Evolutionary conservation across 2,329 filamentous ascomycete genomes (phyloP).

Genomic region (Hymenotorrendiella dingleyae): DNA sequence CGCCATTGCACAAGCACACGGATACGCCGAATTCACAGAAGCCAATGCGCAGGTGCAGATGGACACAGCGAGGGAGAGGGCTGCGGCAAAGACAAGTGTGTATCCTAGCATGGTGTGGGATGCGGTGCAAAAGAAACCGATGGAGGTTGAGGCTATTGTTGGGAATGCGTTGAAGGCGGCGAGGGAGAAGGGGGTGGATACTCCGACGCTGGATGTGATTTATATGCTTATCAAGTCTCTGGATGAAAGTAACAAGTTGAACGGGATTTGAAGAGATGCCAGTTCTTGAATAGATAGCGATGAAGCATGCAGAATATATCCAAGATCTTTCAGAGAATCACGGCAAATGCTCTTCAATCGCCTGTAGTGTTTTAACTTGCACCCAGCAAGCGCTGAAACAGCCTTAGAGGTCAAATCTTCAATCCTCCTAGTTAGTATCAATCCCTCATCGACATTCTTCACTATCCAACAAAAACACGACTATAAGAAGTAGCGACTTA

Average conservation of each 20-base stretch:
- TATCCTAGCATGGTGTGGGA: constrained; percentile 52
- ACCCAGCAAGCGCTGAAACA: too few relatives aligned
- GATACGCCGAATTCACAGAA: constrained; percentile 60
- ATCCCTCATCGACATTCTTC: too few relatives aligned
- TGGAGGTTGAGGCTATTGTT: constrained; percentile 60
- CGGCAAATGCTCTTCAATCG: too few relatives aligned
- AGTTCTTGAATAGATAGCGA: too few relatives aligned
- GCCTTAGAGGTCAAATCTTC: too few relatives aligned
- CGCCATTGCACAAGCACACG: constrained; percentile 50
- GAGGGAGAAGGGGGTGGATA: constrained; percentile 46
- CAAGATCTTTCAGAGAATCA: too few relatives aligned
- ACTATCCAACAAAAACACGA: too few relatives aligned
- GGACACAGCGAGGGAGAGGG: constrained; percentile 37
- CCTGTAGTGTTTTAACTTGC: too few relatives aligned
- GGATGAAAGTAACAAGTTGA: constrained; percentile 10
- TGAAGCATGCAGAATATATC: too few relatives aligned
- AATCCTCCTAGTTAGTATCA: too few relatives aligned
- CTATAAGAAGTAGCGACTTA: too few relatives aligned
- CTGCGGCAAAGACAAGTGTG: constrained; percentile 37
- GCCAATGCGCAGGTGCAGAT: constrained; percentile 72
- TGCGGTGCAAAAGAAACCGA: constrained; percentile 47
- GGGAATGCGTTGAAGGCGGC: constrained; percentile 54
- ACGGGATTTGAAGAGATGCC: too few relatives aligned
- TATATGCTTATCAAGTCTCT: constrained; percentile 32
- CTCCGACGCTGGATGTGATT: constrained; percentile 43